Percentiles rank a stretch among this genome's conserved stretches.
phyloP scores from a whole-genome alignment of 306 rosid genomes.

The Rubus idaeus region DNA sequence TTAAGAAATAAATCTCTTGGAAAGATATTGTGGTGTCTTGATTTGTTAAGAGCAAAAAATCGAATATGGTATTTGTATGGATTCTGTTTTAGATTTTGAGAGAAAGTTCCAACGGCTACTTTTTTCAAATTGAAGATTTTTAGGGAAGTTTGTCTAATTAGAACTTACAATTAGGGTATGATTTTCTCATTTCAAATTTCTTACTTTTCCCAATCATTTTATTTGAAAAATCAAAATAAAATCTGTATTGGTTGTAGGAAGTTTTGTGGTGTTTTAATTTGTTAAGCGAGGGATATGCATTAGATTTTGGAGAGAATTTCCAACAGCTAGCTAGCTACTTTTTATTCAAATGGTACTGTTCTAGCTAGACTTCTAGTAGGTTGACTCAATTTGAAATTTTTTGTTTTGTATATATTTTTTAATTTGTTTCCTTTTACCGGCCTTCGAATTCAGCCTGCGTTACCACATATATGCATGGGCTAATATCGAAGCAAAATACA shows the following conservation, averaged over 20 bases:
- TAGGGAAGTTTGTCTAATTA: conserved; percentile 23
- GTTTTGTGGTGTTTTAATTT: neutral
- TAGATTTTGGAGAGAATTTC: neutral
- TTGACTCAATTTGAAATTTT: too few species aligned
- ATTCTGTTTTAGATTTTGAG: neutral
- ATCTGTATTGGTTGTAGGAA: neutral
- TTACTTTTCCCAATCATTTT: neutral
- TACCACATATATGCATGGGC: too few species aligned
- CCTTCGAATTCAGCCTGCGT: neutral
- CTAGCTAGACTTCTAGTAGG: too few species aligned
- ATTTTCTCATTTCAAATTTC: conserved; percentile 9
- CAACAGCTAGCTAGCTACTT: neutral
- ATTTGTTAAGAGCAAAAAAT: neutral
- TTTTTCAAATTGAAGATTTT: neutral
- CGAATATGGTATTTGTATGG: conserved; percentile 17
- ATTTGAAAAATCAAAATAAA: neutral
- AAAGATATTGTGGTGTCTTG: conserved; percentile 24
- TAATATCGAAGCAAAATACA: too few species aligned
- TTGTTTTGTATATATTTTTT: too few species aligned
- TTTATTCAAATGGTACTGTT: neutral
- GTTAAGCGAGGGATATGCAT: neutral
- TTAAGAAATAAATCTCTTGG: conserved; percentile 38
- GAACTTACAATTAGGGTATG: conserved; percentile 15
- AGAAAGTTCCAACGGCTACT: conserved; percentile 41
- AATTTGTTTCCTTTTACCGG: neutral